Conservation (phyloP, 176 grass and related monocot species). For the Pharus latifolius region DNA sequence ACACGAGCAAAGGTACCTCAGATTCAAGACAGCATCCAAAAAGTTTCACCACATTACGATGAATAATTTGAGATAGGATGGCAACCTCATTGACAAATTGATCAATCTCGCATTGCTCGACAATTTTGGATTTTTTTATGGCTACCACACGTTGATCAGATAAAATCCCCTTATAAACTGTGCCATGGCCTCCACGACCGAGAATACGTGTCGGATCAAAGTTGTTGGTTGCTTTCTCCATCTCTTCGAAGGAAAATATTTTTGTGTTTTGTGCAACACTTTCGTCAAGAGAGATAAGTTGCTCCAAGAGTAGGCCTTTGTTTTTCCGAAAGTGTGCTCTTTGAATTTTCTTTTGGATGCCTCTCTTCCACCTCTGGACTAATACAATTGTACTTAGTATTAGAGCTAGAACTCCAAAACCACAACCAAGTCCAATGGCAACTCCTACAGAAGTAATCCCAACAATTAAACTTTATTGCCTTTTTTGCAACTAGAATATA, state of each 20-base stretch:
- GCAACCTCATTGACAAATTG: constrained; percentile 31
- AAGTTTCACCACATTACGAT: constrained; percentile 11
- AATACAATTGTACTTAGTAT: not conserved
- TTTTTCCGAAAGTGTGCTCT: too few relatives aligned
- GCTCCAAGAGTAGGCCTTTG: too few relatives aligned
- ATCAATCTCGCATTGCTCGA: constrained; percentile 12
- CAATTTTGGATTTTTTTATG: constrained; percentile 22
- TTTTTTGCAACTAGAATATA: not conserved
- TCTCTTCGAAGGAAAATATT: constrained; percentile 10
- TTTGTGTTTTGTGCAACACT: not conserved
- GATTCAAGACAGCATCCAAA: constrained; percentile 26
- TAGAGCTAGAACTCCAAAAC: not conserved
- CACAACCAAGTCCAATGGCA: not conserved
- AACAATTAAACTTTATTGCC: too few relatives aligned
- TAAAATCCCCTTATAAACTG: constrained; percentile 22
- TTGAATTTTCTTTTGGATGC: not conserved
- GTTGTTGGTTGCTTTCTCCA: too few relatives aligned
- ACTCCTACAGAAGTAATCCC: not conserved
- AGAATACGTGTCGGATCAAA: too few relatives aligned
- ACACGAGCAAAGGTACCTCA: constrained; percentile 16
- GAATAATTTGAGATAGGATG: constrained; percentile 23
- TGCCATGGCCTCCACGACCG: constrained; percentile 24
- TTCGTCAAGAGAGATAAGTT: too few relatives aligned
- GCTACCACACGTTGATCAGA: constrained; percentile 7
- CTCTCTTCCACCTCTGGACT: not conserved